Evolutionary conservation across 768 basidiomycete genomes (phyloP).

Genomic region (Lepiota subincarnata): DNA sequence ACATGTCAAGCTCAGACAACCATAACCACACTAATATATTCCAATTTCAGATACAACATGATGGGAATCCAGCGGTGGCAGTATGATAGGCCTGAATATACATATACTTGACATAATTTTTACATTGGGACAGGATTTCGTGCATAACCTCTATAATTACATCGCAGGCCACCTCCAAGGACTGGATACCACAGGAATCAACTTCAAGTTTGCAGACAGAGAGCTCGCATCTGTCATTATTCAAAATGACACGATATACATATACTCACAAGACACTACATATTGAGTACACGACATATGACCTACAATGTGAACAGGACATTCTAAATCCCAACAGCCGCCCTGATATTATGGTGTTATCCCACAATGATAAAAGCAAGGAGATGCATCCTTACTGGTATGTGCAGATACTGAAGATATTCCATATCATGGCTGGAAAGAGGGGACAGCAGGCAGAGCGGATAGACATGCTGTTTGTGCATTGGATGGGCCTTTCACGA

Average conservation of each 20-base stretch:
- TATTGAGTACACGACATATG: conserved; percentile 31
- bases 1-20: no score
- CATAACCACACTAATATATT: no score
- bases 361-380: neutral
- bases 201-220: no score
- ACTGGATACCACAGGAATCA: no score
- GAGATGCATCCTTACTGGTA: conserved; percentile 8
- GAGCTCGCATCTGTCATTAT: no score
- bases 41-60: no score
- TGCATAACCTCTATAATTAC: no score
- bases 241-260: conserved; percentile 21
- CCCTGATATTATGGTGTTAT: conserved; percentile 24
- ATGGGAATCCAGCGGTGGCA: no score
- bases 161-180: no score
- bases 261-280: neutral
- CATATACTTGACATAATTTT: no score
- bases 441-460: conserved; percentile 11
- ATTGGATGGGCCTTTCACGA: conserved; percentile 30
- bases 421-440: conserved; percentile 18
- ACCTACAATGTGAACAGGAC: conserved; percentile 31
- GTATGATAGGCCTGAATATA: no score
- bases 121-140: no score
- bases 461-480: conserved; percentile 34
- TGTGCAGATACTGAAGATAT: conserved; percentile 19
- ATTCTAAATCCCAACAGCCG: conserved; percentile 25